A percentile compares a stretch with the other conserved stretches of the same genome.
phyloP scores from a whole-genome alignment of 1,139 yeast species.

The Saccharomycopsis crataegensis region DNA sequence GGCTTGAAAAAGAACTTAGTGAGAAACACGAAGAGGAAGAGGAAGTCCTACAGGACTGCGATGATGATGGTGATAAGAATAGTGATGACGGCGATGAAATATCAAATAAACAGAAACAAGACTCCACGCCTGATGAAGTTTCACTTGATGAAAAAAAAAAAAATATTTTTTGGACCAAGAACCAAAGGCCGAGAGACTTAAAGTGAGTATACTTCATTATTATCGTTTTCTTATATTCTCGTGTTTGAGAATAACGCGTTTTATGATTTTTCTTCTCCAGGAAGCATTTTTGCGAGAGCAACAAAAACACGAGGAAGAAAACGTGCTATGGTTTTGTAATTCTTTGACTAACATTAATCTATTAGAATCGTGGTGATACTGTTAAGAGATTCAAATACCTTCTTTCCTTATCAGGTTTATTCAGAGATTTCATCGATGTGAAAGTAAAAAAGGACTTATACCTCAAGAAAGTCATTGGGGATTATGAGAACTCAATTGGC shows the following conservation, averaged over 20 bases:
- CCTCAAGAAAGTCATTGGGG: slow-evolving; percentile 47
- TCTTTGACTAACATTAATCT: not conserved
- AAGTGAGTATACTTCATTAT: slow-evolving; percentile 3
- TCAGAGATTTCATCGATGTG: slow-evolving; percentile 80
- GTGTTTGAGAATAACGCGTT: no score
- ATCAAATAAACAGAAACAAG: not conserved
- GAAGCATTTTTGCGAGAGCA: not conserved
- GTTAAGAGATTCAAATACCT: slow-evolving; percentile 75
- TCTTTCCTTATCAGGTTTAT: slow-evolving; percentile 74
- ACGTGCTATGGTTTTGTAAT: no score
- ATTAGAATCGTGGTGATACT: slow-evolving; percentile 55
- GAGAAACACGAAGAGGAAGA: not conserved
- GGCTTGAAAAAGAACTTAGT: not conserved
- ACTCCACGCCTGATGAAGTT: slow-evolving; percentile 27
- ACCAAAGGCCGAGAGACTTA: slow-evolving; percentile 13
- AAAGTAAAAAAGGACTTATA: slow-evolving; percentile 69
- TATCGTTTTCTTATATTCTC: no score
- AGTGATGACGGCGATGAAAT: not conserved
- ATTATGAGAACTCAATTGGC: slow-evolving; percentile 35
- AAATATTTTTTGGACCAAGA: slow-evolving; percentile 19
- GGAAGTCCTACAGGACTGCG: not conserved
- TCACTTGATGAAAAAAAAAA: slow-evolving; percentile 88
- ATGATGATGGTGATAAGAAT: not conserved
- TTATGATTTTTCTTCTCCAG: no score
- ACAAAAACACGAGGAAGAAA: not conserved